Evolutionary conservation across 345 rosid species (phyloP), one percentile per base, ranked within the genome.

Genomic region (Salix exigua): DNA sequence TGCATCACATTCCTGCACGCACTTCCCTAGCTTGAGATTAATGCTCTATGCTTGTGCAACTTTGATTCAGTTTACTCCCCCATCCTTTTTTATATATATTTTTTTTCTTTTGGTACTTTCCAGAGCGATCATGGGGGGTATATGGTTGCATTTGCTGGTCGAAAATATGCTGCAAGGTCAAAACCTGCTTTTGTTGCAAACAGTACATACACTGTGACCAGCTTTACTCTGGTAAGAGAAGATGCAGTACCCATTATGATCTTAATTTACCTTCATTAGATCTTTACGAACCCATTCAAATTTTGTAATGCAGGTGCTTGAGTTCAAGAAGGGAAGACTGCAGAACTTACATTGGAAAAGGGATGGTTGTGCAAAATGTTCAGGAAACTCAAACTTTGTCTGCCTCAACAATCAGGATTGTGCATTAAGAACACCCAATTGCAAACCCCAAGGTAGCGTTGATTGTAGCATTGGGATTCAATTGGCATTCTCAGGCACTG

Each of bases 381-480:
- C 91, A 2, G 92, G 90, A 60, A 82, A 81, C 64, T 71, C 89
- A 0, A 85, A 55, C 64, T 88, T 88, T 25, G 95, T 88, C 75
- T 96, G 99, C 86, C 94, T 96, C 30, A 92, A 93, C 87, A 83
- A 88, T 16, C 91, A 86, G 73, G 93, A 92, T 73, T 96, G 99
- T 76, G 99, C 99, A 35, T 83, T 96, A 83, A 85, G 79, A 75
- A 81, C 92, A 31, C 19, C 87, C 33, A 81, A 42, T 84, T 96
- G 99, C 85, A 94, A 88, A 77, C 87, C 73, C 80, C 83, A 17
- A 73, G 98, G 98, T 0, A 68, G 73, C 31, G 98, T 89, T 8
- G 99, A 94, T 79, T 96, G 99, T 81, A 96, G 97, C 82, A 84
- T 96, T 13, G 98, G 98, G 79, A 94, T 96, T 74, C 99, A 96